phyloP scores from a whole-genome alignment of 1,139 yeast species.

The Geotrichum klebahnii region DNA sequence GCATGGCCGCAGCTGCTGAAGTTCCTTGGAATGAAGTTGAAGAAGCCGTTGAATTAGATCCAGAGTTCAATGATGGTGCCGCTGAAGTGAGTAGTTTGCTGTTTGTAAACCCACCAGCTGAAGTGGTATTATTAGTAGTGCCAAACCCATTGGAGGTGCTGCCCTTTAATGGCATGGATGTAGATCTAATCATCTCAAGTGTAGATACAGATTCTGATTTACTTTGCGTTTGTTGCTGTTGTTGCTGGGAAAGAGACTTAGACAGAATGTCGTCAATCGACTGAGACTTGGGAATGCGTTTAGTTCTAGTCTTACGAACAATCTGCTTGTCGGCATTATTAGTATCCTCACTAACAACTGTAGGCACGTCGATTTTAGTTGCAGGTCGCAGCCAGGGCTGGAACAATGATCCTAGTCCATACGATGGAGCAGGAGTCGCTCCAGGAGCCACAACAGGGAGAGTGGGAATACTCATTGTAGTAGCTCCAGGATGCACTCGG shows the following conservation, averaged over 20 bases:
- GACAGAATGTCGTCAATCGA: conserved; percentile 5
- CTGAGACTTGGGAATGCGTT: conserved; percentile 6
- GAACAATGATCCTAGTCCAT: conserved; percentile 17
- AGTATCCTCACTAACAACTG: conserved; percentile 1
- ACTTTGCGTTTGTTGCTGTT: no score
- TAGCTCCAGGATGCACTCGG: conserved; percentile 9
- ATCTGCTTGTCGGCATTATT: background rate
- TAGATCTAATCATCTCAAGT: conserved; percentile 15
- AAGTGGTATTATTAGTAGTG: background rate
- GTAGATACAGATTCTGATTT: conserved; percentile 8
- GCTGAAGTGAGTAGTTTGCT: background rate
- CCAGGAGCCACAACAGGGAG: background rate
- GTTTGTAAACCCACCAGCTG: conserved; percentile 1
- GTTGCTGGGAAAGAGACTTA: background rate
- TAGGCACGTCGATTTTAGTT: background rate
- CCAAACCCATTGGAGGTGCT: conserved; percentile 4
- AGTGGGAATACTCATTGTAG: background rate
- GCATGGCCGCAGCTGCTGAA: background rate
- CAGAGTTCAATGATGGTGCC: background rate
- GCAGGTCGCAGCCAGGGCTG: conserved; percentile 22
- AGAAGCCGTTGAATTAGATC: background rate
- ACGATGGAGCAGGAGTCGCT: conserved; percentile 9
- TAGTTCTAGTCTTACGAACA: background rate
- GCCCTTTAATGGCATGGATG: conserved; percentile 1
- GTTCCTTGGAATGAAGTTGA: background rate